Conservation (phyloP, 2,329 filamentous ascomycete species). For the Fusarium subglutinans region DNA sequence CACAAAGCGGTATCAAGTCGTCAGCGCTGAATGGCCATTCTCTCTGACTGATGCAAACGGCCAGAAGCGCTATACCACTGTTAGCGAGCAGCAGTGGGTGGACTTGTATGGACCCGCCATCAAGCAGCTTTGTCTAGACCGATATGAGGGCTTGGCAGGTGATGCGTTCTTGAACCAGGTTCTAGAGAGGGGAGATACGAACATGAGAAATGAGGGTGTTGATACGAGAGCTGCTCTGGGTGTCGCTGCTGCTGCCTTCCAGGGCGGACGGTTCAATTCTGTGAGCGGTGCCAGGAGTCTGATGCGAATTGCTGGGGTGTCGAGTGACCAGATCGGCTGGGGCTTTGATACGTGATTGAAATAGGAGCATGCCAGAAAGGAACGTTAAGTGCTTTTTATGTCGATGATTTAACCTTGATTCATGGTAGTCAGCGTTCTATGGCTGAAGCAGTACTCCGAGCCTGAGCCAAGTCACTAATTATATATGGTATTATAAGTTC, state of each 20-base stretch:
- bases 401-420: background rate
- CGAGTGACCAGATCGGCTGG: slow-evolving; percentile 33
- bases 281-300: slow-evolving; percentile 11
- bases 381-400: background rate
- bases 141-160: slow-evolving; percentile 31
- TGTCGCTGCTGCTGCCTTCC: slow-evolving; percentile 29
- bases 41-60: slow-evolving; percentile 4
- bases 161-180: slow-evolving; percentile 30
- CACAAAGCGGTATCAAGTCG: slow-evolving; percentile 32
- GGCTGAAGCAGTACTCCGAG: background rate
- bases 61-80: slow-evolving; percentile 20
- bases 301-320: slow-evolving; percentile 21
- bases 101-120: slow-evolving; percentile 24
- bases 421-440: background rate
- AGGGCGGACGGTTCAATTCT: slow-evolving; percentile 20
- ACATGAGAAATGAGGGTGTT: background rate
- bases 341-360: slow-evolving; percentile 29
- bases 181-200: slow-evolving; percentile 11
- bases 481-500: no score
- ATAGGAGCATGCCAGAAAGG: background rate
- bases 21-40: slow-evolving; percentile 31
- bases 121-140: slow-evolving; percentile 29
- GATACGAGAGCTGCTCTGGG: slow-evolving; percentile 18
- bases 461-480: background rate
- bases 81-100: slow-evolving; percentile 32